phyloP scores from a whole-genome alignment of 1,284 basidiomycete species.

The Malassezia globosa region DNA sequence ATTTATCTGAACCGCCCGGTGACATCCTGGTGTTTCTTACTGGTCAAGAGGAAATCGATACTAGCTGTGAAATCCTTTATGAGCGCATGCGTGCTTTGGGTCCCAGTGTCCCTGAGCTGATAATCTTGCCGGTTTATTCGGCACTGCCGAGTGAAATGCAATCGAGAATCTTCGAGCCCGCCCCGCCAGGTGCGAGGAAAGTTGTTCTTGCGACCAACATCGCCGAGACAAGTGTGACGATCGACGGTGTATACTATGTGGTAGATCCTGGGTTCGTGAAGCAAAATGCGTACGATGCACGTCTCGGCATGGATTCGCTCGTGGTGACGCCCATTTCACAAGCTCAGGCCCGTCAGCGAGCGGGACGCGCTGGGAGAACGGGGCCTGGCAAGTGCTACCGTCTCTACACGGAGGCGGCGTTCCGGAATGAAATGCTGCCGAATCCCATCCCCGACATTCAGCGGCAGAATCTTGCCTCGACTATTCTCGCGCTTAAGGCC shows the following conservation, averaged over 20 bases:
- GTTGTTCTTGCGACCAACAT: constrained; percentile 98
- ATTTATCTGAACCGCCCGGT: constrained; percentile 90
- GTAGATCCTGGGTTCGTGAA: constrained; percentile 96
- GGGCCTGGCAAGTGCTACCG: constrained; percentile 98
- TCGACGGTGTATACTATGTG: constrained; percentile 97
- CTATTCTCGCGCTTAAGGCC: constrained; percentile 89
- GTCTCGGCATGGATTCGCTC: constrained; percentile 94
- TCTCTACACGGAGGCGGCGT: constrained; percentile 92
- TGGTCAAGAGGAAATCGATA: constrained; percentile 95
- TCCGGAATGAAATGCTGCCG: constrained; percentile 96
- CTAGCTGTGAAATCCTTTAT: constrained; percentile 86
- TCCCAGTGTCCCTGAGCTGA: constrained; percentile 87
- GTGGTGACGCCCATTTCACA: constrained; percentile 98
- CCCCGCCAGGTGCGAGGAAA: constrained; percentile 89
- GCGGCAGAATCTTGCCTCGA: constrained; percentile 79
- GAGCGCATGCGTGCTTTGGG: constrained; percentile 97
- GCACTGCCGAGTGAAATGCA: constrained; percentile 95
- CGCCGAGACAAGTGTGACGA: constrained; percentile 94
- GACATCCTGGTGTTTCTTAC: constrained; percentile 95
- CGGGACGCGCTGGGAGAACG: constrained; percentile 90
- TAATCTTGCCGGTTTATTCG: constrained; percentile 94
- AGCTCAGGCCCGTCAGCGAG: constrained; percentile 86
- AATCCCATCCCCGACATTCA: constrained; percentile 96
- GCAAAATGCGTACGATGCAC: constrained; percentile 95
- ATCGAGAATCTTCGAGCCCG: constrained; percentile 90